Conservation (phyloP, 1,139 yeast species). For the Saccharomyces hybrid region DNA sequence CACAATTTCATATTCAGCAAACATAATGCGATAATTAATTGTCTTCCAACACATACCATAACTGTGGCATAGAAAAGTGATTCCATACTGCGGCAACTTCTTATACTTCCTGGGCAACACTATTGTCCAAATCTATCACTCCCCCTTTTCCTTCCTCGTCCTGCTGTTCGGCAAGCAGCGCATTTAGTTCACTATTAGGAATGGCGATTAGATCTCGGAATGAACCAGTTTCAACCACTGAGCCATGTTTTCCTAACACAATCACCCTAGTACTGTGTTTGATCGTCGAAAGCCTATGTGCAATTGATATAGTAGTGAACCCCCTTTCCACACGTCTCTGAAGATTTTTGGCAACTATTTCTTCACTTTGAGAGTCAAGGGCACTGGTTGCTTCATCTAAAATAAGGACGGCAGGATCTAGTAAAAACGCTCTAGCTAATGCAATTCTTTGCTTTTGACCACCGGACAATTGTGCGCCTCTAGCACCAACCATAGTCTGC, state of each 20-base stretch:
- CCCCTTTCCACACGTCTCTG: constrained; percentile 60
- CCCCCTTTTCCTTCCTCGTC: constrained; percentile 1
- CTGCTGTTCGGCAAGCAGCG: constrained; percentile 19
- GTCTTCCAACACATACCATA: neutral
- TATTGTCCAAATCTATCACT: constrained; percentile 29
- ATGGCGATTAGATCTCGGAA: constrained; percentile 53
- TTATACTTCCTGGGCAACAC: neutral
- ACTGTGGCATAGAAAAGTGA: neutral
- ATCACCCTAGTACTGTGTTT: constrained; percentile 63
- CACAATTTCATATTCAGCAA: neutral
- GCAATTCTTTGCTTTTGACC: constrained; percentile 92
- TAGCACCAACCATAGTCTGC: constrained; percentile 78
- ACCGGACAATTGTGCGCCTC: constrained; percentile 75
- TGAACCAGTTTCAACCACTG: constrained; percentile 69
- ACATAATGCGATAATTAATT: neutral
- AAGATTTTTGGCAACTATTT: constrained; percentile 54
- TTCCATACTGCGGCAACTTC: neutral
- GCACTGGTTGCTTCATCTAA: constrained; percentile 81
- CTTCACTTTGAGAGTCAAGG: constrained; percentile 66
- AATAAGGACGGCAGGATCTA: constrained; percentile 58
- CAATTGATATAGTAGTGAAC: constrained; percentile 83
- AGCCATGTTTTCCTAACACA: constrained; percentile 65
- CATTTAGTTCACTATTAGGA: constrained; percentile 48
- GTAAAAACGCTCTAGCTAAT: constrained; percentile 68
- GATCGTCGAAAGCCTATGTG: constrained; percentile 83